A percentile compares a stretch with the other conserved stretches of the same genome.
phyloP scores from a whole-genome alignment of 805 yeast genomes.

The Blastobotrys mokoenaii region DNA sequence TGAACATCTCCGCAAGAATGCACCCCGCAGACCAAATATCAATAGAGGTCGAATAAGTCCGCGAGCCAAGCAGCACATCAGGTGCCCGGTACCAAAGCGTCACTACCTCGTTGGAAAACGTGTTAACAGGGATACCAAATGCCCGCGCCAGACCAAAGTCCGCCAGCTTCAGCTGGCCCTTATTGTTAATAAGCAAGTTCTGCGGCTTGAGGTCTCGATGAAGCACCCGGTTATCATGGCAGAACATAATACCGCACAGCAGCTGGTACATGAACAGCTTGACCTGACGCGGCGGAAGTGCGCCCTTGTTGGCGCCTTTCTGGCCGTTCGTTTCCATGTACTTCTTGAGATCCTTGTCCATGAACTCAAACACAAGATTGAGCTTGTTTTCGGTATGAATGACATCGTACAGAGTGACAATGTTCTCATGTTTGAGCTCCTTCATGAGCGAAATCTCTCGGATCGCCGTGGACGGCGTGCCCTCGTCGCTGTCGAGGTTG shows the following conservation, averaged over 20 bases:
- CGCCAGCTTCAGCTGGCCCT: conserved; percentile 89
- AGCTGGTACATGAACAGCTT: conserved; percentile 93
- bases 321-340: conserved; percentile 86
- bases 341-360: conserved; percentile 89
- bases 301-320: conserved; percentile 65
- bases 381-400: conserved; percentile 95
- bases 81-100: conserved; percentile 98
- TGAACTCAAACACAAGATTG: conserved; percentile 84
- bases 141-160: conserved; percentile 98
- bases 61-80: conserved; percentile 87
- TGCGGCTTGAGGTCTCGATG: conserved; percentile 90
- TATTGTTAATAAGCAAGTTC: conserved; percentile 76
- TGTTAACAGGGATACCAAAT: conserved; percentile 95
- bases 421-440: conserved; percentile 87
- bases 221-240: conserved; percentile 77
- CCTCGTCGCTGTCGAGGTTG: conserved; percentile 91
- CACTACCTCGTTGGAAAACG: conserved; percentile 95
- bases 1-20: conserved; percentile 95
- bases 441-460: conserved; percentile 93
- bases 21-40: conserved; percentile 99
- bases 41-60: conserved; percentile 92
- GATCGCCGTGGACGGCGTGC: conserved; percentile 97
- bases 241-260: conserved; percentile 78
- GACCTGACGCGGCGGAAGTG: conserved; percentile 61
- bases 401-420: conserved; percentile 87